Evolutionary conservation across 345 rosid species (phyloP).

Genomic region (Noccaea caerulescens): DNA sequence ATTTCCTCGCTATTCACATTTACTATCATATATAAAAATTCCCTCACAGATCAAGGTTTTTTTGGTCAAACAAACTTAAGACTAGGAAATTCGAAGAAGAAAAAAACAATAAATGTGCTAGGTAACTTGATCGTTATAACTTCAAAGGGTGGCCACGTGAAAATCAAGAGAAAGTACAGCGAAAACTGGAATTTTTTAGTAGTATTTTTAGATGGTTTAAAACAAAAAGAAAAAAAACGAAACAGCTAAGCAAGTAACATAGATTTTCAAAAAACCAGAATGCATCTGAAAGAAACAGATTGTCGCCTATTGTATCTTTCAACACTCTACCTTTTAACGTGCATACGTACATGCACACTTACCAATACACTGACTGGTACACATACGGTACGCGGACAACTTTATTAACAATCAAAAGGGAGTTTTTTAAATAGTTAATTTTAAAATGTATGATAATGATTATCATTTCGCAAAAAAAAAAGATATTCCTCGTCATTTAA

Average conservation of each 20-base stretch:
- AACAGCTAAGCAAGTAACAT: constrained; percentile 37
- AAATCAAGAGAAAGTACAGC: constrained; percentile 10
- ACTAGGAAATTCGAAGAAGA: not conserved
- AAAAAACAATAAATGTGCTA: not conserved
- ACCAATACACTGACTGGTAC: not conserved
- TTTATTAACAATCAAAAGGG: constrained; percentile 3
- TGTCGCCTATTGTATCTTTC: constrained; percentile 32
- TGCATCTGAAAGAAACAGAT: constrained; percentile 40
- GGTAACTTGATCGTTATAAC: not conserved
- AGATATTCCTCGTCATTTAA: no score
- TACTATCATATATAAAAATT: not conserved
- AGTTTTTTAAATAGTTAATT: not conserved
- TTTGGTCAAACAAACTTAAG: constrained; percentile 1
- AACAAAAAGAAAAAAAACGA: not conserved
- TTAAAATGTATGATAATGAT: not conserved
- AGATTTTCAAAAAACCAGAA: constrained; percentile 25
- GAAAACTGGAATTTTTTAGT: not conserved
- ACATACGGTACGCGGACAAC: constrained; percentile 1
- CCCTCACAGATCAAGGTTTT: constrained; percentile 1
- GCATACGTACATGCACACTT: constrained; percentile 24
- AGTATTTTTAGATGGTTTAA: not conserved
- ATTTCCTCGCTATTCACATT: not conserved
- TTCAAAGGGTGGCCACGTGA: constrained; percentile 12
- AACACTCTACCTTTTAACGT: constrained; percentile 22
- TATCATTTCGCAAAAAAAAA: not conserved